Conservation (phyloP, 2,329 filamentous ascomycete genomes). For the Diaporthe sp. region DNA sequence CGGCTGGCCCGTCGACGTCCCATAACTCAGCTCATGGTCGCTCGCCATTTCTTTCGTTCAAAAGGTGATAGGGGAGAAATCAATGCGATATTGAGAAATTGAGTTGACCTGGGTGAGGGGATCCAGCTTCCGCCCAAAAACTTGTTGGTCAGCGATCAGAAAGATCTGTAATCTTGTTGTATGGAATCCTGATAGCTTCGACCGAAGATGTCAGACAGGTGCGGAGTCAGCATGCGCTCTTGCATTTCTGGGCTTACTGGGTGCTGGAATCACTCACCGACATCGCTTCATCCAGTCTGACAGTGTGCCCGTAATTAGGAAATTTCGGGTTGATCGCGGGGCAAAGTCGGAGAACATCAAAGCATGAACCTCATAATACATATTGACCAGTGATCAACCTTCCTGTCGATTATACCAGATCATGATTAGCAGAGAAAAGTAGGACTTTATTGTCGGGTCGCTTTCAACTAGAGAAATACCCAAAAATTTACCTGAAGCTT, state of each 20-base stretch:
- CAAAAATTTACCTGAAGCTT: not conserved
- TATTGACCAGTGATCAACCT: not conserved
- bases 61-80: not conserved
- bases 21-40: not conserved
- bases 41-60: not conserved
- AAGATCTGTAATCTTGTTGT: not conserved
- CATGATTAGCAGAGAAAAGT: not conserved
- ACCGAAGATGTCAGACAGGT: not conserved
- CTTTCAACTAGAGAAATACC: not conserved
- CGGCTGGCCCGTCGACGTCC: not conserved
- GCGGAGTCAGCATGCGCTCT: not conserved
- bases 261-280: too few species aligned
- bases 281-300: too few species aligned
- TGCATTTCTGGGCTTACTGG: not conserved
- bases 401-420: not conserved
- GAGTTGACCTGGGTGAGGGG: not conserved
- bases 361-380: too few species aligned
- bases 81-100: not conserved
- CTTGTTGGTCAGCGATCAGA: not conserved
- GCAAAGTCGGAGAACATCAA: too few species aligned
- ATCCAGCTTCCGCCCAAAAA: not conserved
- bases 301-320: too few species aligned
- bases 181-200: not conserved
- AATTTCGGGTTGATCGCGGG: too few species aligned
- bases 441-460: not conserved